phyloP scores from a whole-genome alignment of 2,329 filamentous ascomycete species.

The Curvularia sp. region DNA sequence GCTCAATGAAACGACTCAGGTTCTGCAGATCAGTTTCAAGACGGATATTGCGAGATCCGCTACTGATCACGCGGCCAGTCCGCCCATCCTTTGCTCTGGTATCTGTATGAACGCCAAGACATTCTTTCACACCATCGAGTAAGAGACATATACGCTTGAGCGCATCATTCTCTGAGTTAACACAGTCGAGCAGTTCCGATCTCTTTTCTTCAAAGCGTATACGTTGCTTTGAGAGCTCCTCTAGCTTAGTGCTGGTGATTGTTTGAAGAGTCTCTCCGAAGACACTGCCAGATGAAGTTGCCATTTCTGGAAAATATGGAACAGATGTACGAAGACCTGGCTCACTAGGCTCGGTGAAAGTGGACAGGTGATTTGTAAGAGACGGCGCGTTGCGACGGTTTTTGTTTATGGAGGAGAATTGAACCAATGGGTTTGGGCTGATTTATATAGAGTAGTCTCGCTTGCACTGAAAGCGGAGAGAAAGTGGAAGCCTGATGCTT shows the following conservation, averaged over 20 bases:
- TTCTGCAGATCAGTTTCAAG: constrained; percentile 44
- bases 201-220: constrained; percentile 43
- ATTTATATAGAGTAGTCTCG: neutral
- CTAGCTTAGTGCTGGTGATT: constrained; percentile 48
- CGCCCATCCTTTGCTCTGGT: constrained; percentile 17
- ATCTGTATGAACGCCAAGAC: constrained; percentile 35
- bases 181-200: constrained; percentile 22
- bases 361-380: neutral
- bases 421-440: too few relatives aligned
- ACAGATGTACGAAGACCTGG: neutral
- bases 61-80: constrained; percentile 28
- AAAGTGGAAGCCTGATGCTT: neutral
- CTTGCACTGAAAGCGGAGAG: neutral
- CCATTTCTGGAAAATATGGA: constrained; percentile 22
- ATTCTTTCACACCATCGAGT: constrained; percentile 40
- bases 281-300: constrained; percentile 39
- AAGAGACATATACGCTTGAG: constrained; percentile 38
- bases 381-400: neutral
- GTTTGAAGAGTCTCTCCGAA: constrained; percentile 47
- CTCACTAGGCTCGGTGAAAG: neutral
- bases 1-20: constrained; percentile 47
- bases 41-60: constrained; percentile 26
- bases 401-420: neutral
- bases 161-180: constrained; percentile 26
- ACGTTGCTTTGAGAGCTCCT: constrained; percentile 49